A percentile compares a stretch with the other conserved stretches of the same genome.
Evolutionary conservation across 2,329 filamentous ascomycete genomes (phyloP).

Genomic region (Neoscytalidium dimidiatum): DNA sequence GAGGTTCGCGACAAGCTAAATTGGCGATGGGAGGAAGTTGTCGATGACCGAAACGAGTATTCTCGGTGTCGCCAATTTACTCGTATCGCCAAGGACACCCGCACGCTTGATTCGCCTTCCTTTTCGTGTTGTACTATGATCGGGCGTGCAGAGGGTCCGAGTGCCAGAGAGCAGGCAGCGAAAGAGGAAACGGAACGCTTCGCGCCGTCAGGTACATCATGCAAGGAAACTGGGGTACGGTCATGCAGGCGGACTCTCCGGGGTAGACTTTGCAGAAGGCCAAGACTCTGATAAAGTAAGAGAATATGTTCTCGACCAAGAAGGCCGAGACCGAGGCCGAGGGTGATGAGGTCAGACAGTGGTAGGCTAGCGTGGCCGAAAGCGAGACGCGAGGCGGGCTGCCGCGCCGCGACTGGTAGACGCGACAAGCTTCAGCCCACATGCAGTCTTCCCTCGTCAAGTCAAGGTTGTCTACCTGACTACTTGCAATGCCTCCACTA

Average conservation of each 20-base stretch:
- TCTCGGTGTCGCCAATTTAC: neutral
- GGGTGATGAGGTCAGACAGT: neutral
- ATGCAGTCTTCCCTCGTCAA: neutral
- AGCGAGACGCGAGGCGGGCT: neutral
- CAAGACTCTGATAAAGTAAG: neutral
- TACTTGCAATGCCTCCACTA: neutral
- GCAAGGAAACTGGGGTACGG: no score
- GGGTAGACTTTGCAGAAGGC: no score
- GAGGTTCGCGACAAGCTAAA: neutral
- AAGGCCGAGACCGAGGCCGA: constrained; percentile 1
- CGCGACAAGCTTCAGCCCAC: constrained; percentile 6
- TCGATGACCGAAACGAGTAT: neutral
- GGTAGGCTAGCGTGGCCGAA: neutral
- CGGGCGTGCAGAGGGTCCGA: no score
- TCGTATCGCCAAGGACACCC: neutral
- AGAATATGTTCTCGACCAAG: neutral
- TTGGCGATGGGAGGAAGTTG: neutral
- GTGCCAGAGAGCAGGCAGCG: no score
- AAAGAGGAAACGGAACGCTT: no score
- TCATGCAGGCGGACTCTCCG: no score
- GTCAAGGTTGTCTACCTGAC: neutral
- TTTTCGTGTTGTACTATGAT: neutral
- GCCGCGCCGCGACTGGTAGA: neutral
- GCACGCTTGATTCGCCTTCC: neutral
- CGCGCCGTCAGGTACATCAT: no score